These are phyloP conservation scores for Schwanniomyces yamadae DNA, from an alignment of 805 yeast genomes.

Conservation along the genomic window DNA sequence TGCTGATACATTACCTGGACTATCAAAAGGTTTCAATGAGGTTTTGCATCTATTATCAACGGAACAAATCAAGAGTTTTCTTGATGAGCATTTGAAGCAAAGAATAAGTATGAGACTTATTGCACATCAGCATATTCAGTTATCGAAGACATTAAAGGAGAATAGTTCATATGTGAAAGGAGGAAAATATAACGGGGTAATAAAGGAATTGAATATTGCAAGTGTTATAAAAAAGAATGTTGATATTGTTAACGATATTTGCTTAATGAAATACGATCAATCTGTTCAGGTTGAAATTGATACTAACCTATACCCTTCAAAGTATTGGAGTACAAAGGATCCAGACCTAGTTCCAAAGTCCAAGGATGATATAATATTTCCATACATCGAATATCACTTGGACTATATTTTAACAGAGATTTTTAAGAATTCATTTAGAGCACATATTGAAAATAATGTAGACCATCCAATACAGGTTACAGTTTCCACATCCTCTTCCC, in stretches of 20 bases:
- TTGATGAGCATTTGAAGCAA: conserved; percentile 76
- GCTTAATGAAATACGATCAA: conserved; percentile 80
- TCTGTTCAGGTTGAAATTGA: conserved; percentile 61
- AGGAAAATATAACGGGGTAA: conserved; percentile 55
- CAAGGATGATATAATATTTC: conserved; percentile 60
- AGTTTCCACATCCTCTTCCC: conserved; percentile 31
- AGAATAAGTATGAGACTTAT: conserved; percentile 83
- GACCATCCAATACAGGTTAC: conserved; percentile 39
- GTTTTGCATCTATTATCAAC: conserved; percentile 47
- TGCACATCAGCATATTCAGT: conserved; percentile 78
- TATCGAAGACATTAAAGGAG: conserved; percentile 42
- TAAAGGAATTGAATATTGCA: conserved; percentile 63
- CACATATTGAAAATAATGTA: conserved; percentile 71
- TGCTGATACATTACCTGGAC: conserved; percentile 75
- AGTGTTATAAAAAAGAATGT: conserved; percentile 63
- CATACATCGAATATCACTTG: conserved; percentile 83
- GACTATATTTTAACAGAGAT: conserved; percentile 87
- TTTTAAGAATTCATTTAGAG: conserved; percentile 82
- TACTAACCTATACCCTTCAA: conserved; percentile 27
- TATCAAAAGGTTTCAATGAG: conserved; percentile 82
- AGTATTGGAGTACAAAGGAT: conserved; percentile 30
- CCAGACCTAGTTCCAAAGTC: conserved; percentile 13
- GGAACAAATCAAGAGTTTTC: conserved; percentile 55
- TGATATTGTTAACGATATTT: conserved; percentile 78
- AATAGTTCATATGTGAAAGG: conserved; percentile 49